A percentile compares a stretch with the other conserved stretches of the same genome.
Conservation (phyloP, 2,329 filamentous ascomycete genomes). For the Biscogniauxia marginata region DNA sequence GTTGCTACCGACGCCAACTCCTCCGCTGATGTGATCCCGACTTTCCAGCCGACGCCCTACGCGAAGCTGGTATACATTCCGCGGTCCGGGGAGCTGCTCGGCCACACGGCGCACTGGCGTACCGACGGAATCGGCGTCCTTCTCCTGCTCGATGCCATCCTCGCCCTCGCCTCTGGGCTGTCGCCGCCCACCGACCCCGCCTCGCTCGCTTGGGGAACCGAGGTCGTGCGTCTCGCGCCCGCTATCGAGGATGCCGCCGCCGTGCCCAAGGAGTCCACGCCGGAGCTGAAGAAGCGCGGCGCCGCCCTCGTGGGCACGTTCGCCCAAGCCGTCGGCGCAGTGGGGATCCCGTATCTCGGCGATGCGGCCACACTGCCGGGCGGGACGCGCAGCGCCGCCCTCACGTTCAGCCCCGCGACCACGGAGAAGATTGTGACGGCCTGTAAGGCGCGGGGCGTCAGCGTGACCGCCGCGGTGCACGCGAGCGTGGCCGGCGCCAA, state of each 20-base stretch:
- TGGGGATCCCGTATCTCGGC: slow-evolving; percentile 23
- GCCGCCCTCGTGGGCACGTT: slow-evolving; percentile 17
- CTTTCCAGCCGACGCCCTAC: slow-evolving; percentile 18
- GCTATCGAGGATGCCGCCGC: slow-evolving; percentile 24
- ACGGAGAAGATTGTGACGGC: slow-evolving; percentile 20
- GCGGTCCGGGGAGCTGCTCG: slow-evolving; percentile 13
- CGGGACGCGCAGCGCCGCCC: slow-evolving; percentile 16
- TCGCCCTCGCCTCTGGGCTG: slow-evolving; percentile 16
- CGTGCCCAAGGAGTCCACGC: slow-evolving; percentile 11
- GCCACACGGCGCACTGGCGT: slow-evolving; percentile 30
- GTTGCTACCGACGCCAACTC: slow-evolving; percentile 16
- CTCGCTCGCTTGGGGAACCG: slow-evolving; percentile 29
- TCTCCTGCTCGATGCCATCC: slow-evolving; percentile 26
- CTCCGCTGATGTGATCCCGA: slow-evolving; percentile 20
- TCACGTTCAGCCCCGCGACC: slow-evolving; percentile 14
- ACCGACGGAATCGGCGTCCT: slow-evolving; percentile 29
- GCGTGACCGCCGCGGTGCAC: slow-evolving; percentile 31
- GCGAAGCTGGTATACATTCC: slow-evolving; percentile 22
- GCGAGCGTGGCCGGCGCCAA: slow-evolving; percentile 31
- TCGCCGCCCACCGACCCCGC: slow-evolving; percentile 18
- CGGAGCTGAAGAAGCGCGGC: slow-evolving; percentile 17
- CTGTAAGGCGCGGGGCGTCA: slow-evolving; percentile 20
- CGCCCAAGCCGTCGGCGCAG: slow-evolving; percentile 16
- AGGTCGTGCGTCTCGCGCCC: slow-evolving; percentile 22
- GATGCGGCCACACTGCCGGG: slow-evolving; percentile 17